Evolutionary conservation across 2,329 filamentous ascomycete species (phyloP).

Genomic region (Dothiorella sarmentorum): DNA sequence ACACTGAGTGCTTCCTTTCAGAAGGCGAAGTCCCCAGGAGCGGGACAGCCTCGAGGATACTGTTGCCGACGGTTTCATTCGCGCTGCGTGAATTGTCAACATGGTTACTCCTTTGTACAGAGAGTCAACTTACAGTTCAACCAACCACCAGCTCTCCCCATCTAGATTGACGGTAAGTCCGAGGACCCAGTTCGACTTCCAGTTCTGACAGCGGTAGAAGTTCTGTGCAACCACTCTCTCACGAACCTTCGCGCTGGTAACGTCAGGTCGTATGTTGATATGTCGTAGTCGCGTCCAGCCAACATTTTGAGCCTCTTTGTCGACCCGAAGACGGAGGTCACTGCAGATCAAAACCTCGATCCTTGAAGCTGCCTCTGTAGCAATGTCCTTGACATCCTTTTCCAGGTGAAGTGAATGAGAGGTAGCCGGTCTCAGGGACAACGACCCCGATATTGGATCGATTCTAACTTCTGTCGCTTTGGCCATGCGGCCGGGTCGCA

Average conservation of each 20-base stretch:
- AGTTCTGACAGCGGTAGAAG: slow-evolving; percentile 69
- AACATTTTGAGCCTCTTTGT: slow-evolving; percentile 56
- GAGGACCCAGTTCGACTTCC: slow-evolving; percentile 69
- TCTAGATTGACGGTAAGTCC: slow-evolving; percentile 48
- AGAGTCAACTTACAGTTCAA: slow-evolving; percentile 26
- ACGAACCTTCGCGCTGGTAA: slow-evolving; percentile 31
- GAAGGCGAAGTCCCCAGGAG: slow-evolving; percentile 19
- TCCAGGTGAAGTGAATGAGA: slow-evolving; percentile 52
- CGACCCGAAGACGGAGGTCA: slow-evolving; percentile 60
- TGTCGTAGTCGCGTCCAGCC: slow-evolving; percentile 59
- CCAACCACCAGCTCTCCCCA: slow-evolving; percentile 38
- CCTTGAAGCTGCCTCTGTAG: slow-evolving; percentile 54
- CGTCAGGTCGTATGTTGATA: slow-evolving; percentile 41
- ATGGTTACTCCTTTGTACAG: not conserved
- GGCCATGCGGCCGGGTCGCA: slow-evolving; percentile 66
- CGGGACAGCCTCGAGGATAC: not conserved
- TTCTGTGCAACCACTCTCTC: slow-evolving; percentile 60
- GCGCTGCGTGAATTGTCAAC: slow-evolving; percentile 25
- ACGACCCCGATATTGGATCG: slow-evolving; percentile 74
- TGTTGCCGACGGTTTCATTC: slow-evolving; percentile 25
- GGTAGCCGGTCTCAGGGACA: slow-evolving; percentile 61
- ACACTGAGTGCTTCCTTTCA: slow-evolving; percentile 26
- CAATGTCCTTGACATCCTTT: slow-evolving; percentile 59
- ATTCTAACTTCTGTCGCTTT: slow-evolving; percentile 59
- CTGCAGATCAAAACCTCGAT: slow-evolving; percentile 62